phyloP scores from a whole-genome alignment of 768 basidiomycete genomes.

The Cyclocybe cylindracea region DNA sequence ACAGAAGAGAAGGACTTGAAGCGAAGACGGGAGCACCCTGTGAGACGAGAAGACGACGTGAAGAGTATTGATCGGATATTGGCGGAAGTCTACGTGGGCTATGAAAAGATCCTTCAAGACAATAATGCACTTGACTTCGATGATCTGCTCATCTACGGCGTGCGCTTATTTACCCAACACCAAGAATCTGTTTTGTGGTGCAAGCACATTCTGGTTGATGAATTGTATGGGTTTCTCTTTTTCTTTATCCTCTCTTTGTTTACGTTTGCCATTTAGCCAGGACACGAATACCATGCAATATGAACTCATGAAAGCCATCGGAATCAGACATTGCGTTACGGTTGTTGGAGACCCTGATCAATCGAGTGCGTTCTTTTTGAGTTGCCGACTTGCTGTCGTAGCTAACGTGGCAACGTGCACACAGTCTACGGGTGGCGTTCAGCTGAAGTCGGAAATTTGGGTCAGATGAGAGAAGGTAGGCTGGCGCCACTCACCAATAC shows the following conservation, averaged over 20 bases:
- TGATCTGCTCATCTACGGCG: conserved; percentile 75
- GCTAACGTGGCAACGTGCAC: conserved; percentile 1
- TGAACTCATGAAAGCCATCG: conserved; percentile 72
- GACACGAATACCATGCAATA: conserved; percentile 87
- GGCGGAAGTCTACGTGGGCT: conserved; percentile 61
- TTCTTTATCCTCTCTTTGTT: background rate
- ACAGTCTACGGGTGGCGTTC: conserved; percentile 86
- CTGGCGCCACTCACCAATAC: background rate
- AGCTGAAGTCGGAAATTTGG: conserved; percentile 74
- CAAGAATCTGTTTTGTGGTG: conserved; percentile 57
- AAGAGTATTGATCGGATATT: conserved; percentile 38
- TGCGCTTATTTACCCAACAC: conserved; percentile 58
- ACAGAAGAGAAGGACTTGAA: conserved; percentile 14
- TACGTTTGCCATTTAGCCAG: conserved; percentile 41
- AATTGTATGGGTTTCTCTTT: conserved; percentile 58
- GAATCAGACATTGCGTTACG: conserved; percentile 57
- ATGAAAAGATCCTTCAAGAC: conserved; percentile 58
- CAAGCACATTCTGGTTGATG: conserved; percentile 74
- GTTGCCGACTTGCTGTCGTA: background rate
- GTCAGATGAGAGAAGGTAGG: conserved; percentile 66
- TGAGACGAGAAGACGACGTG: conserved; percentile 11
- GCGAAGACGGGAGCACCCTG: conserved; percentile 7
- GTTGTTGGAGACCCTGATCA: conserved; percentile 93
- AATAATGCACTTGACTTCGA: conserved; percentile 87
- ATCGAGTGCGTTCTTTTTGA: conserved; percentile 50